Evolutionary conservation across 1,139 yeast species (phyloP), one percentile per base, ranked within the genome.

Genomic region (Debaryomyces singareniensis): DNA sequence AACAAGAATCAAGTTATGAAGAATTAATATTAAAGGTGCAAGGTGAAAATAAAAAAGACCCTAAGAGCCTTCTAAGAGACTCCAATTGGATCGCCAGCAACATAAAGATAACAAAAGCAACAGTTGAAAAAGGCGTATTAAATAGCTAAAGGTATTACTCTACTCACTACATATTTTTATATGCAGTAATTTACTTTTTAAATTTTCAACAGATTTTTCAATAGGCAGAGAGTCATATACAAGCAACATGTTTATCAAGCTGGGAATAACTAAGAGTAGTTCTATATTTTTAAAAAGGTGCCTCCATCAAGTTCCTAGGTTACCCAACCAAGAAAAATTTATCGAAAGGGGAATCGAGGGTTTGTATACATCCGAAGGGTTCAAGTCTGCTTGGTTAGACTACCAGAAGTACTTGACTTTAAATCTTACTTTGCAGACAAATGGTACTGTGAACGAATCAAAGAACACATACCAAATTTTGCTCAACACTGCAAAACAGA

Each of bases 371-470:
- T 56, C 81, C 2, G 50, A 65, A 33, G 95, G 89, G 16, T 84
- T 78, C 57, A 59, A 76, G 37, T 57, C 70, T 9, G 83, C 87
- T 4, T 91, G 97, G 96, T 58, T 62, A 4, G 83, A 87, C 35
- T 80, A 85, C 54, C 98, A 89, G 56, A 68, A 65, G 34, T 75
- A 61, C 39, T 61, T 86, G 29, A 73, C 86, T 18, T 70, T 75
- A 37, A 79, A 80, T 40, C 68, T 91, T 39, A 72, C 87, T n/a
- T 58, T 80, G 38, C 68, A 75, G 35, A 84, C 95, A 2, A 75
- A 65, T 34, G 94, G 93, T 11, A 85, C 95, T 1, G 81, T 78
- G 38, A 71, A 78, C 51, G 96, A 87, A 56, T 70, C 83, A 7
- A 74, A 85, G 51, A 63, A 71, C 13, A 93, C 96, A 3, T 78